These are phyloP conservation scores for Haplographium delicatum DNA, from an alignment of 495 filamentous ascomycete genomes.

Conservation along the genomic window DNA sequence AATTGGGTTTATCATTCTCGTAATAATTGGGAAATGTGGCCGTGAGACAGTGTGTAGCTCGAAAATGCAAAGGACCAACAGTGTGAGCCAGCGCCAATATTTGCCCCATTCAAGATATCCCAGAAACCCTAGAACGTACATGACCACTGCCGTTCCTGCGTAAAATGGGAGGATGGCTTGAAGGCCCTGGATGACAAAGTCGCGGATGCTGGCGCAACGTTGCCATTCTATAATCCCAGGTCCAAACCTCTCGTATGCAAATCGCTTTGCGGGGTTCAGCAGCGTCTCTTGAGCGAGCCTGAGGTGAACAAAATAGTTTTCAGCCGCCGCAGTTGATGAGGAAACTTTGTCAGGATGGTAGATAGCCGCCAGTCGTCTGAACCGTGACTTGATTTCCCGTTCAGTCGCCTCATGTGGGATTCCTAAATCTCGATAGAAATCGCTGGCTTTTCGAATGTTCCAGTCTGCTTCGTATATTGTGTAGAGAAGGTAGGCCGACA, in stretches of 20 bases:
- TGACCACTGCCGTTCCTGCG: conserved; percentile 48
- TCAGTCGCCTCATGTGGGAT: conserved; percentile 65
- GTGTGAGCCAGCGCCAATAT: conserved; percentile 84
- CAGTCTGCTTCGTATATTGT: conserved; percentile 92
- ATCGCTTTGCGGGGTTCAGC: conserved; percentile 69
- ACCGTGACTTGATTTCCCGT: conserved; percentile 73
- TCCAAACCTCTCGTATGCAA: conserved; percentile 92
- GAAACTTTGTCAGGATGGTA: conserved; percentile 85
- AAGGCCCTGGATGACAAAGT: conserved; percentile 65
- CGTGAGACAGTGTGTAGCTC: conserved; percentile 72
- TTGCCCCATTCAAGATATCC: conserved; percentile 81
- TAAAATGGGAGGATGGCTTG: conserved; percentile 56
- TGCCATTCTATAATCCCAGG: conserved; percentile 65
- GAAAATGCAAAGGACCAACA: conserved; percentile 62
- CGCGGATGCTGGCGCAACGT: conserved; percentile 63
- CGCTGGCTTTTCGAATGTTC: conserved; percentile 59
- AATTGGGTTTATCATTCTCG: conserved; percentile 58
- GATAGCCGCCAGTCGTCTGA: conserved; percentile 75
- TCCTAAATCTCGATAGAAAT: conserved; percentile 73
- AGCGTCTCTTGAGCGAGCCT: conserved; percentile 82
- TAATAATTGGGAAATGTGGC: conserved; percentile 52
- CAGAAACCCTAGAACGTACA: conserved; percentile 65
- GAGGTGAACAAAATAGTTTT: conserved; percentile 72
- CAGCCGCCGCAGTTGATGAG: conserved; percentile 30
- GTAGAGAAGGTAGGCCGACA: conserved; percentile 79